phyloP scores from a whole-genome alignment of 208 protist species.

The Chromosphaera perkinsii region DNA sequence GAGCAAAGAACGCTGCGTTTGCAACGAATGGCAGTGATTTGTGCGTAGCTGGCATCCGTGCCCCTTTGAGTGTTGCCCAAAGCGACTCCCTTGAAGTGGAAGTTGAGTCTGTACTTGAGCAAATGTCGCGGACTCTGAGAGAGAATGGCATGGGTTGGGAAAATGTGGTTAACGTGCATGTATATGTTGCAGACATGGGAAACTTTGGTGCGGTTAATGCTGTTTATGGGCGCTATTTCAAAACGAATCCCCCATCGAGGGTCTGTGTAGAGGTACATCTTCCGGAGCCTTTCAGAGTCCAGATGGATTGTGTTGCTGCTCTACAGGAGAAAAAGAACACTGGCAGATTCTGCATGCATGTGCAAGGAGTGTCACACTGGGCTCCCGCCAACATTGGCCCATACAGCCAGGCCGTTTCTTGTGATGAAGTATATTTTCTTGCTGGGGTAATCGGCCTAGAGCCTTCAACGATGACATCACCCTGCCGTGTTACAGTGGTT shows the following conservation, averaged over 20 bases:
- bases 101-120: constrained; percentile 1
- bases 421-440: no score
- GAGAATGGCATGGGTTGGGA: neutral
- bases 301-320: constrained; percentile 11
- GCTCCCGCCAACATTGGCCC: constrained; percentile 36
- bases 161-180: neutral
- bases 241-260: constrained; percentile 11
- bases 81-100: no score
- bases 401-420: constrained; percentile 28
- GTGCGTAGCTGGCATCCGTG: no score
- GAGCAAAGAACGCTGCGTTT: no score
- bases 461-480: no score
- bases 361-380: constrained; percentile 25
- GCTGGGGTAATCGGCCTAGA: no score
- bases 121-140: neutral
- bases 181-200: constrained; percentile 12
- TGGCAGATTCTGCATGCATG: constrained; percentile 5
- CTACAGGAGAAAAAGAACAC: neutral
- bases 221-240: constrained; percentile 3
- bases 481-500: no score
- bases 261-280: constrained; percentile 9
- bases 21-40: no score
- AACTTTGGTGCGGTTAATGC: constrained; percentile 23
- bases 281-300: neutral
- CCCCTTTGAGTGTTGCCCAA: no score